These are phyloP conservation scores for Pichia heedii DNA, from an alignment of 805 yeast species.

Conservation along the genomic window DNA sequence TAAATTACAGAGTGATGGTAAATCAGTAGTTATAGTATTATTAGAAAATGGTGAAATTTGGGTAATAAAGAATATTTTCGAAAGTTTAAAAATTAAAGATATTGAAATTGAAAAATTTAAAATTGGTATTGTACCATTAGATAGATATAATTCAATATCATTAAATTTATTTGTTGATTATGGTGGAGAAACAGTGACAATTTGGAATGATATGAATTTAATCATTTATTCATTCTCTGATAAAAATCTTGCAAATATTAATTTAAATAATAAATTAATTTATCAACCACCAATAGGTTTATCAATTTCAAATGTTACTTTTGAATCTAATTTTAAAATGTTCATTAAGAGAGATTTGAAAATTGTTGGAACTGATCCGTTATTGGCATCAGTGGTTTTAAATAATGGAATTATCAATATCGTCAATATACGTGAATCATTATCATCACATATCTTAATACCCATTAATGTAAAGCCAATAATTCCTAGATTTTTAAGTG, in stretches of 20 bases:
- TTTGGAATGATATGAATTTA: conserved; percentile 15
- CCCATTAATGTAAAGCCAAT: conserved; percentile 16
- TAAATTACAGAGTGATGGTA: conserved; percentile 24
- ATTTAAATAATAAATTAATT: conserved; percentile 1
- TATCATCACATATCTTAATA: conserved; percentile 6
- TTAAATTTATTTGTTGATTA: conserved; percentile 23
- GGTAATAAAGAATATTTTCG: conserved; percentile 15
- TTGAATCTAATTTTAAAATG: conserved; percentile 18
- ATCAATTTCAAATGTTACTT: conserved; percentile 15
- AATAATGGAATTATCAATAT: conserved; percentile 34
- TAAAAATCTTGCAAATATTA: not conserved
- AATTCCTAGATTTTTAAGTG: conserved; percentile 16
- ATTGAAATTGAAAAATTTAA: conserved; percentile 3
- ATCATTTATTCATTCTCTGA: conserved; percentile 16
- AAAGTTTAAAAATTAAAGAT: conserved; percentile 6
- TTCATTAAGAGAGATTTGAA: conserved; percentile 10
- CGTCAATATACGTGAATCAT: conserved; percentile 31
- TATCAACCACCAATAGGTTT: conserved; percentile 2
- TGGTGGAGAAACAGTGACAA: conserved; percentile 21
- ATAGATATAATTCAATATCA: not conserved
- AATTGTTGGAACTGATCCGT: conserved; percentile 24
- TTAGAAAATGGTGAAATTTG: conserved; percentile 19
- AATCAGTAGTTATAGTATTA: conserved; percentile 18
- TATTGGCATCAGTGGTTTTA: conserved; percentile 26
- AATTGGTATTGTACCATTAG: conserved; percentile 2